Percentiles rank a stretch among this genome's conserved stretches.
Conservation (phyloP, 2,329 filamentous ascomycete species). For the Ceratocystis huliohia region DNA sequence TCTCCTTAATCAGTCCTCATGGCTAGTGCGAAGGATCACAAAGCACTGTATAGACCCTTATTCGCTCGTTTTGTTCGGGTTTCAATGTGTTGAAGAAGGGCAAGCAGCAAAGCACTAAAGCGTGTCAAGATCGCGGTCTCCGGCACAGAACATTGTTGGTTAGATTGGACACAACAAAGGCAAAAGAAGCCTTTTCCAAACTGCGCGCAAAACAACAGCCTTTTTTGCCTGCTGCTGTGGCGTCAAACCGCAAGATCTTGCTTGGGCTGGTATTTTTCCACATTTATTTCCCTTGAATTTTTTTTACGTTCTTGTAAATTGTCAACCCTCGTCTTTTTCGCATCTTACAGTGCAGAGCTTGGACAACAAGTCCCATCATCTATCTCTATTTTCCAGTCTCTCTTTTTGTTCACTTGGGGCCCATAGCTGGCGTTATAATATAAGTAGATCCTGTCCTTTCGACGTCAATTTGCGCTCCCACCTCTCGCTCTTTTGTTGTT, state of each 20-base stretch:
- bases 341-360: neutral
- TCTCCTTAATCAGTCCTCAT: neutral
- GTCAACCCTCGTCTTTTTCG: neutral
- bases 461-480: neutral
- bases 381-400: neutral
- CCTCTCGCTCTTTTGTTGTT: slow-evolving; percentile 3
- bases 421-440: no score
- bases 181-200: neutral
- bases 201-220: neutral
- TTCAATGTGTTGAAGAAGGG: no score
- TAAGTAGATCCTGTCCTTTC: no score
- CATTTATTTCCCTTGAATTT: neutral
- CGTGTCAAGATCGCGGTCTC: neutral
- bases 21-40: neutral
- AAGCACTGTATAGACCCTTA: neutral
- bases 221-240: neutral
- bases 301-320: neutral
- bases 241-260: neutral
- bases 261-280: neutral
- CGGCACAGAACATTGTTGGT: neutral
- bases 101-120: neutral
- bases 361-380: neutral
- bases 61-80: neutral
- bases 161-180: neutral
- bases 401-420: neutral